Conservation (phyloP, 345 rosid genomes). For the Eucalyptus dawsonii region DNA sequence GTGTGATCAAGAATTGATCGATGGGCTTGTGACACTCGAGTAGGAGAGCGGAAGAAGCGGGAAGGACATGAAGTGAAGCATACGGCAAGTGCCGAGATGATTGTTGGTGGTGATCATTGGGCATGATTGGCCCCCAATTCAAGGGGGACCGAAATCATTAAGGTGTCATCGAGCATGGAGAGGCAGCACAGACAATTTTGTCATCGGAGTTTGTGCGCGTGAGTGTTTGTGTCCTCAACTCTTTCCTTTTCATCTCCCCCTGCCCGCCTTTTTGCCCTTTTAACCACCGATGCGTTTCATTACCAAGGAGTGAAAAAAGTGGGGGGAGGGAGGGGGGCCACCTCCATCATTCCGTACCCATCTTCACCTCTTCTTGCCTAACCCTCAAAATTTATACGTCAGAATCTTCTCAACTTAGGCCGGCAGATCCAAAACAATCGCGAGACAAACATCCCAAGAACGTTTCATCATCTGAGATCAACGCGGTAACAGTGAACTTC, state of each 20-base stretch:
- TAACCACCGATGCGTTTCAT: not conserved
- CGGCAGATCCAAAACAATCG: not conserved
- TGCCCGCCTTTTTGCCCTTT: not conserved
- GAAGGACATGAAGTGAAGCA: not conserved
- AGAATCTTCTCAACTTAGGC: not conserved
- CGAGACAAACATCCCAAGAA: not conserved
- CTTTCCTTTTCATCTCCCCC: not conserved
- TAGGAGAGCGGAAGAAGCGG: not conserved
- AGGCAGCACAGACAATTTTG: not conserved
- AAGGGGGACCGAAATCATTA: not conserved
- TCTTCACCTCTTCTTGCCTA: not conserved
- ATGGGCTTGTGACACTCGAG: not conserved
- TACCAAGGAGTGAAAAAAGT: not conserved
- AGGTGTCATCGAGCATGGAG: not conserved
- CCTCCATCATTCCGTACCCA: not conserved
- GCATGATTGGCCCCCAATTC: not conserved
- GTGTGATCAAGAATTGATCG: too few species aligned
- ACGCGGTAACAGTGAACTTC: not conserved
- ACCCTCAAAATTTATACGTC: not conserved
- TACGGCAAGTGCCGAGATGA: not conserved
- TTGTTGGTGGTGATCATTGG: not conserved
- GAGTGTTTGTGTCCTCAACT: not conserved
- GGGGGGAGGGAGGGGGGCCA: accelerated
- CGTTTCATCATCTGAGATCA: not conserved
- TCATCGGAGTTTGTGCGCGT: not conserved